Conservation (phyloP, 2,329 filamentous ascomycete genomes). For the Chrysoporthe cubensis region DNA sequence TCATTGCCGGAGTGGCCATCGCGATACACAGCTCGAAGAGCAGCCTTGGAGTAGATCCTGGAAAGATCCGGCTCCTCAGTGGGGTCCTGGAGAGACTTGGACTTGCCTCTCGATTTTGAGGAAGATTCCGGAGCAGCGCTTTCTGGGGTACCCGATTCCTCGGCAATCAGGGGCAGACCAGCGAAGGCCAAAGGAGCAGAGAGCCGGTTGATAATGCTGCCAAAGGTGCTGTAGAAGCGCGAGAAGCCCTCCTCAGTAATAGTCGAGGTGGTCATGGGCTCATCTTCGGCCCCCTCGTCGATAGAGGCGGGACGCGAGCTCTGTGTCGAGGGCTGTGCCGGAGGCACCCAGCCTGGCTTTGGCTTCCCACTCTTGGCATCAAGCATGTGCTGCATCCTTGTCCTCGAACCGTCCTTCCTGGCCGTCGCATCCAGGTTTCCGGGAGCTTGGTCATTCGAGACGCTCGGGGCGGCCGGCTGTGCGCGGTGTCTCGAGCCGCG, state of each 20-base stretch:
- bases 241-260: constrained; percentile 73
- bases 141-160: constrained; percentile 46
- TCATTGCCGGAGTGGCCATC: constrained; percentile 68
- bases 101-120: constrained; percentile 41
- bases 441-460: constrained; percentile 74
- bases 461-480: constrained; percentile 70
- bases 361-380: constrained; percentile 55
- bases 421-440: constrained; percentile 67
- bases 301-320: constrained; percentile 34
- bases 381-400: constrained; percentile 61
- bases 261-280: constrained; percentile 31
- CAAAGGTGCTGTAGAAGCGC: constrained; percentile 90
- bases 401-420: constrained; percentile 52
- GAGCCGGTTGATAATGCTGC: constrained; percentile 83
- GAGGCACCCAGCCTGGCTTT: constrained; percentile 58
- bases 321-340: constrained; percentile 39
- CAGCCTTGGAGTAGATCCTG: constrained; percentile 83
- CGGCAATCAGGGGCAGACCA: constrained; percentile 75
- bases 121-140: constrained; percentile 44
- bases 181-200: constrained; percentile 92
- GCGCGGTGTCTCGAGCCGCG: constrained; percentile 57
- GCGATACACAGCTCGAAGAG: constrained; percentile 76
- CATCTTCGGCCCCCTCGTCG: constrained; percentile 36
- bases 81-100: constrained; percentile 38
- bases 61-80: constrained; percentile 73